A percentile compares a stretch with the other conserved stretches of the same genome.
Evolutionary conservation across 768 basidiomycete species (phyloP).

Genomic region (Aureoboletus auriporus): DNA sequence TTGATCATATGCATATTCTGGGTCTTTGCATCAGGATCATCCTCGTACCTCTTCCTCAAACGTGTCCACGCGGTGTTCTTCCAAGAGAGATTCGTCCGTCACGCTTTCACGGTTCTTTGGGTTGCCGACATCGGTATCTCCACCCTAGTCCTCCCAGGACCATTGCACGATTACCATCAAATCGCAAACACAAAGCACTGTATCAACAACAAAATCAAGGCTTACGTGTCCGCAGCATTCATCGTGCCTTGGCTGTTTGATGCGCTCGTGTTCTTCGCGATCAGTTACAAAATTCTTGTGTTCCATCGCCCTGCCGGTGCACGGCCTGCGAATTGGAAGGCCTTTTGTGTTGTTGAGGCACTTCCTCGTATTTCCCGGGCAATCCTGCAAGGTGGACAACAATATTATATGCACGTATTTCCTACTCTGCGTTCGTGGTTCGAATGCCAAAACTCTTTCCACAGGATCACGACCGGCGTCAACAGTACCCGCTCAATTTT

Average conservation of each 20-base stretch:
- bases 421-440: neutral
- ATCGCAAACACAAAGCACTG: conserved; percentile 35
- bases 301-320: conserved; percentile 13
- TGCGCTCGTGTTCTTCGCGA: conserved; percentile 31
- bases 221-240: conserved; percentile 24
- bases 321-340: conserved; percentile 10
- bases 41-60: conserved; percentile 36
- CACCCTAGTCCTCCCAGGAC: conserved; percentile 23
- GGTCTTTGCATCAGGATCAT: conserved; percentile 23
- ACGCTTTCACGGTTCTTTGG: conserved; percentile 32
- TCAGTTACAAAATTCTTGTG: conserved; percentile 27
- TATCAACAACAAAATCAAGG: conserved; percentile 17
- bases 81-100: conserved; percentile 14
- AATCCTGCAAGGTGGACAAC: conserved; percentile 35
- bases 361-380: conserved; percentile 32
- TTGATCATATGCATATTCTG: conserved; percentile 13
- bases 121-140: conserved; percentile 24
- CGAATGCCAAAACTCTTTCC: neutral
- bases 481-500: conserved; percentile 28
- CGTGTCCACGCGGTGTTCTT: conserved; percentile 35
- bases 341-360: conserved; percentile 18
- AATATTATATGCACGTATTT: conserved; percentile 33
- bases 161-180: conserved; percentile 19
- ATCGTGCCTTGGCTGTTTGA: conserved; percentile 31
- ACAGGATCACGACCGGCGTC: conserved; percentile 30